Evolutionary conservation across 1,284 basidiomycete genomes (phyloP).

Genomic region (Moniliophthora roreri): DNA sequence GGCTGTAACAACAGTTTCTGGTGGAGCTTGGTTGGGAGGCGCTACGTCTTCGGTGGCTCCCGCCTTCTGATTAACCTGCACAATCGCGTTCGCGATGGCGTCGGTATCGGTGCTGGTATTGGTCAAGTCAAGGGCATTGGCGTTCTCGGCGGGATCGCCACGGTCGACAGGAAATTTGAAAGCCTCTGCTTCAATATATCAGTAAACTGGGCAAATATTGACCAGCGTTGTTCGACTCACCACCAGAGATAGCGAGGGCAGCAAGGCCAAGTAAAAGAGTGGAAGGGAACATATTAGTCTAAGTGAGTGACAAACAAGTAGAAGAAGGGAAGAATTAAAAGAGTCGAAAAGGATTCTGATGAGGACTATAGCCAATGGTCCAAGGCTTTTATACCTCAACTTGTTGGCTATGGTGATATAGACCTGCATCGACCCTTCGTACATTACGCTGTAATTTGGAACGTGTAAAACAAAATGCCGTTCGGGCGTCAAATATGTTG

Average conservation of each 20-base stretch:
- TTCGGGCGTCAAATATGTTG: too few species aligned
- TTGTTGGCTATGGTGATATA: too few species aligned
- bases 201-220: not conserved
- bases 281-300: not conserved
- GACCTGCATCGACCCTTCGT: too few species aligned
- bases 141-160: not conserved
- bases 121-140: not conserved
- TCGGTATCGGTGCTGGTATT: slow-evolving; percentile 13
- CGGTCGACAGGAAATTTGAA: not conserved
- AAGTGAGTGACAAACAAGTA: not conserved
- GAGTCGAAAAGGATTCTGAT: not conserved
- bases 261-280: not conserved
- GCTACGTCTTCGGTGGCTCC: slow-evolving; percentile 14
- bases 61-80: slow-evolving; percentile 16
- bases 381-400: not conserved
- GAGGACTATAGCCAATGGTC: not conserved
- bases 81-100: slow-evolving; percentile 14
- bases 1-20: slow-evolving; percentile 17
- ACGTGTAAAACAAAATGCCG: too few species aligned
- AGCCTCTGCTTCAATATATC: not conserved
- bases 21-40: slow-evolving; percentile 14
- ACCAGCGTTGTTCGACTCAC: not conserved
- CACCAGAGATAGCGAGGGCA: not conserved
- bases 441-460: too few species aligned
- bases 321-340: not conserved